These are phyloP conservation scores for Echeveria elegans DNA, from an alignment of 164 flowering plant genomes.

Conservation along the genomic window DNA sequence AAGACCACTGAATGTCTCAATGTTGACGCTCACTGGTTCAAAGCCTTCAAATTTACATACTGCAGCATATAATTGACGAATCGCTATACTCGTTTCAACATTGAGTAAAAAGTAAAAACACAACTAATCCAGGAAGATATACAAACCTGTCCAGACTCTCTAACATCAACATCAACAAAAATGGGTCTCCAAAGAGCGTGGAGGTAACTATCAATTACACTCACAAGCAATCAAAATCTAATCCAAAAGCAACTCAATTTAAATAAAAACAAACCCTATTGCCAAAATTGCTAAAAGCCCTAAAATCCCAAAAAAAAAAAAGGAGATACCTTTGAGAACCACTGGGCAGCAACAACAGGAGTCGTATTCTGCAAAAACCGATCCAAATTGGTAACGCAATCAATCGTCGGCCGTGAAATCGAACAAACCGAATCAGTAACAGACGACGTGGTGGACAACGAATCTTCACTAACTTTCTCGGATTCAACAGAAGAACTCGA, in stretches of 20 bases:
- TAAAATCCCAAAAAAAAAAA: background rate
- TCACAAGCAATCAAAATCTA: background rate
- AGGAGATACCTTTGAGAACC: conserved; percentile 23
- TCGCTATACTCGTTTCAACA: background rate
- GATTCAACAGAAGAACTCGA: conserved; percentile 4
- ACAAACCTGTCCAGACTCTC: too few species aligned
- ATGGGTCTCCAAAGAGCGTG: background rate
- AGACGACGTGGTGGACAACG: conserved; percentile 13
- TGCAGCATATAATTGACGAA: background rate
- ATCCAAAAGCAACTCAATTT: background rate
- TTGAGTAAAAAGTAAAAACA: background rate
- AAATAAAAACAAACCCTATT: background rate
- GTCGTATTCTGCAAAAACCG: conserved; percentile 34
- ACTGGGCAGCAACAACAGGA: conserved; percentile 28
- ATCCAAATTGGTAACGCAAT: conserved; percentile 29
- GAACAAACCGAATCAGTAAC: conserved; percentile 8
- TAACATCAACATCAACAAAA: background rate
- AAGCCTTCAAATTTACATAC: background rate
- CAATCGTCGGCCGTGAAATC: background rate
- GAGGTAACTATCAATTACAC: background rate
- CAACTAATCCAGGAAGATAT: too few species aligned
- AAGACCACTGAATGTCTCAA: background rate
- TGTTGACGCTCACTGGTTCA: background rate
- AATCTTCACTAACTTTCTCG: conserved; percentile 15
- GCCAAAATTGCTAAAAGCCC: background rate